phyloP scores from a whole-genome alignment of 768 basidiomycete species.

The Macrolepiota dolichaula region DNA sequence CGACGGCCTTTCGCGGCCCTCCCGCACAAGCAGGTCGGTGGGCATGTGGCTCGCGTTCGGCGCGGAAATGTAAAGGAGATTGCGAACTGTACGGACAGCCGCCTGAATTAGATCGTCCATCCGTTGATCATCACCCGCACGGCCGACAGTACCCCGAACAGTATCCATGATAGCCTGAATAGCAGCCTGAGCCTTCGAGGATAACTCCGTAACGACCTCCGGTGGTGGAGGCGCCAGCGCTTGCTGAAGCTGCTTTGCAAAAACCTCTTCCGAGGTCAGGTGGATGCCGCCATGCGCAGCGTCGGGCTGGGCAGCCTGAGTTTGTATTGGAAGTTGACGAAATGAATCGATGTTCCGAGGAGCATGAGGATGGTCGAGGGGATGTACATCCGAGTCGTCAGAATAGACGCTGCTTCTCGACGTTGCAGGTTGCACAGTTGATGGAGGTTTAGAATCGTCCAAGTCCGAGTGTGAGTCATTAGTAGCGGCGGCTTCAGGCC shows the following conservation, averaged over 20 bases:
- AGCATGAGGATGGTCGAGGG: constrained; percentile 33
- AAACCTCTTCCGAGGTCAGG: constrained; percentile 63
- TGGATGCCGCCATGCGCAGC: constrained; percentile 30
- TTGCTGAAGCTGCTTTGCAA: constrained; percentile 65
- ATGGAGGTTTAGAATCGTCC: constrained; percentile 26
- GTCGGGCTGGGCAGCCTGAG: constrained; percentile 14
- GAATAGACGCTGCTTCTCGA: constrained; percentile 60
- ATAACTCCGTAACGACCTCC: constrained; percentile 58
- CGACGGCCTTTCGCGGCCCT: constrained; percentile 42
- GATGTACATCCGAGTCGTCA: constrained; percentile 75
- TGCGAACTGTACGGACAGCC: constrained; percentile 71
- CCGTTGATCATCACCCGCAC: constrained; percentile 48
- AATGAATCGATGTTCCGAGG: constrained; percentile 20
- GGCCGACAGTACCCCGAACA: constrained; percentile 43
- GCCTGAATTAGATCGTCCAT: constrained; percentile 62
- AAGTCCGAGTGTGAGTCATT: constrained; percentile 19
- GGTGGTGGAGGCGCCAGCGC: constrained; percentile 54
- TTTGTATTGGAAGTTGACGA: constrained; percentile 12
- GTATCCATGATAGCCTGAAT: constrained; percentile 64
- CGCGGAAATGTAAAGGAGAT: constrained; percentile 69
- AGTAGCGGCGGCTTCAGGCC: constrained; percentile 42
- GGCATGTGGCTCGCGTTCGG: constrained; percentile 61
- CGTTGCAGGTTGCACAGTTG: constrained; percentile 20
- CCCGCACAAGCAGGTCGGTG: constrained; percentile 46
- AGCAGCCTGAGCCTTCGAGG: constrained; percentile 51